Evolutionary conservation across 208 protist genomes (phyloP).

Genomic region (Acanthamoeba triangularis): DNA sequence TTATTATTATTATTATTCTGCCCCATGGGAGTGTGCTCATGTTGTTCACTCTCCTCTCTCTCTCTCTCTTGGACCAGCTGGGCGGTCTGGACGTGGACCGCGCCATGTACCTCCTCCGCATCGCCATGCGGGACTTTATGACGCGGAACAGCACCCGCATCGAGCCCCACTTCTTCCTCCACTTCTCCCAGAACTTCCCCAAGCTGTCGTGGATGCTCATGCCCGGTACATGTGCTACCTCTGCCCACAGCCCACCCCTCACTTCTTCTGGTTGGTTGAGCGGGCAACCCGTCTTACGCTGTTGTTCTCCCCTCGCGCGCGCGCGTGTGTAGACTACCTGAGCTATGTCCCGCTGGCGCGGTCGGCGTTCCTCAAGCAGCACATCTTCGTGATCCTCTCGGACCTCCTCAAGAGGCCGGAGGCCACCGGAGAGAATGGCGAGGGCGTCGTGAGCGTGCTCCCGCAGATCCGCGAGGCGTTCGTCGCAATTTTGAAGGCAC

Average conservation of each 20-base stretch:
- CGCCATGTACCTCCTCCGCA: not conserved
- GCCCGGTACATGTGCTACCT: not conserved
- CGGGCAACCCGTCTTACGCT: not conserved
- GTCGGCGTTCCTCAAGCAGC: constrained; percentile 47
- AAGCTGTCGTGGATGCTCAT: constrained; percentile 60
- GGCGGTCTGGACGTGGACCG: constrained; percentile 62
- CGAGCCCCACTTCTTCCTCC: constrained; percentile 59
- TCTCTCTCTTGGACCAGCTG: not conserved
- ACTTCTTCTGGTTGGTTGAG: not conserved
- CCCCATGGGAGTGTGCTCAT: not conserved
- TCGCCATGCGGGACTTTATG: constrained; percentile 60
- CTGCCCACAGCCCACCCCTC: not conserved
- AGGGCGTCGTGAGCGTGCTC: constrained; percentile 10
- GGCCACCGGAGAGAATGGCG: constrained; percentile 53
- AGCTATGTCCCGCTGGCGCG: constrained; percentile 43
- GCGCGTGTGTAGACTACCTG: not conserved
- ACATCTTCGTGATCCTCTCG: constrained; percentile 52
- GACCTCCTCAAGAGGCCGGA: constrained; percentile 66
- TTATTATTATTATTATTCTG: not conserved
- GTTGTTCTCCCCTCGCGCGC: no score
- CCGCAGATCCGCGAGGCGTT: constrained; percentile 52
- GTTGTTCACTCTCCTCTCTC: not conserved
- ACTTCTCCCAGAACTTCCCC: constrained; percentile 52
- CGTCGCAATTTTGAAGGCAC: constrained; percentile 22
- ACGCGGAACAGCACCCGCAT: constrained; percentile 59